Evolutionary conservation across 2,329 filamentous ascomycete genomes (phyloP).

Genomic region (Coleophoma crateriformis): DNA sequence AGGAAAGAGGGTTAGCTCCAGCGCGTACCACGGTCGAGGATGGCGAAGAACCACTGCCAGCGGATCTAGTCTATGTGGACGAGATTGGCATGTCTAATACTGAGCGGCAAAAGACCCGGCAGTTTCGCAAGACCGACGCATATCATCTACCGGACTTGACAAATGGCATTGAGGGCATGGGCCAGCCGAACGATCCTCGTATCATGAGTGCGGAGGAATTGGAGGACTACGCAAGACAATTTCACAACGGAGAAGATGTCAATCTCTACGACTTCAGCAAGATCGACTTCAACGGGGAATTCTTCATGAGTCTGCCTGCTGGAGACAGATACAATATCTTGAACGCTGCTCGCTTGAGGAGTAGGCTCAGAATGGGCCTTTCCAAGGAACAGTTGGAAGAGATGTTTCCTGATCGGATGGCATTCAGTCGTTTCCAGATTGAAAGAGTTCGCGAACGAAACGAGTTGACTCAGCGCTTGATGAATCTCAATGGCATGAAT

Average conservation of each 20-base stretch:
- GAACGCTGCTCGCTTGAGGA: conserved; percentile 85
- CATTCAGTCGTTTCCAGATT: conserved; percentile 93
- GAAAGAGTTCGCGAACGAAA: conserved; percentile 90
- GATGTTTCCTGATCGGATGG: conserved; percentile 98
- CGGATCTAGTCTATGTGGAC: conserved; percentile 78
- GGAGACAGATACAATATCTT: conserved; percentile 95
- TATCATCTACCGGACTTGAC: conserved; percentile 91
- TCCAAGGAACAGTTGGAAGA: conserved; percentile 92
- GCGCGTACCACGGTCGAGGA: conserved; percentile 33
- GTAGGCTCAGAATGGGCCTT: conserved; percentile 87
- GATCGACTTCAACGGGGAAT: conserved; percentile 94
- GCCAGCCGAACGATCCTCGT: conserved; percentile 82
- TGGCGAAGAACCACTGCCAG: conserved; percentile 63
- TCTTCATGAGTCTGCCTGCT: conserved; percentile 86
- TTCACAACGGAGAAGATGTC: conserved; percentile 87
- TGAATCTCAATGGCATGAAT: conserved; percentile 90
- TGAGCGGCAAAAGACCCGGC: conserved; percentile 68
- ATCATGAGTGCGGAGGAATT: conserved; percentile 96
- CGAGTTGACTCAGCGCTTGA: conserved; percentile 87
- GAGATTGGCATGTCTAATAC: conserved; percentile 76
- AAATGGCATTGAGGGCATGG: conserved; percentile 75
- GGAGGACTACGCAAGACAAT: conserved; percentile 89
- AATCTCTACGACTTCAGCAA: conserved; percentile 94
- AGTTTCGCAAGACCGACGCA: conserved; percentile 86
- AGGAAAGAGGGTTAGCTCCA: conserved; percentile 32